Percentiles rank a stretch among this genome's conserved stretches.
These are phyloP conservation scores for Gilbertella persicaria DNA, from an alignment of 371 early-diverging fungal genomes.

Conservation along the genomic window DNA sequence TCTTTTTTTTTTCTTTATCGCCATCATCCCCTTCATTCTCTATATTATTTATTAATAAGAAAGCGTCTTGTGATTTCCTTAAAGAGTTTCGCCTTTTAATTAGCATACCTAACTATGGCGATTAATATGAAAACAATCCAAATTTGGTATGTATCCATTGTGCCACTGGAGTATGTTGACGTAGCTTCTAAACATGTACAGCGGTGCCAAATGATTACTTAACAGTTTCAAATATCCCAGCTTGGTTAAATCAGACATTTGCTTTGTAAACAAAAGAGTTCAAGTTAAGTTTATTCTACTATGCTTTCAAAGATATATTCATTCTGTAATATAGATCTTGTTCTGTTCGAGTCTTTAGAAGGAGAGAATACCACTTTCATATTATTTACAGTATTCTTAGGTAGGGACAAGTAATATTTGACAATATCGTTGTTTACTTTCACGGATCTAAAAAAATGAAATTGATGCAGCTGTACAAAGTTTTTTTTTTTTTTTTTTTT, in stretches of 20 bases:
- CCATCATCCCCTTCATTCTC: background rate
- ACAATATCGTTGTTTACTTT: conserved; percentile 3
- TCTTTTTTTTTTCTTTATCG: too few relatives aligned
- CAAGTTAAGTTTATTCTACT: too few relatives aligned
- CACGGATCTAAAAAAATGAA: conserved; percentile 9
- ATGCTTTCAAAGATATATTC: too few relatives aligned
- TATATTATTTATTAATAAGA: background rate
- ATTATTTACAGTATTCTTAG: conserved; percentile 1
- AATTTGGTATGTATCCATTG: background rate
- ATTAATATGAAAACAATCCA: background rate
- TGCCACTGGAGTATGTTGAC: too few relatives aligned
- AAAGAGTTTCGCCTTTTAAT: background rate
- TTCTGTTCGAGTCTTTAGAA: conserved; percentile 9
- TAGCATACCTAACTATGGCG: background rate
- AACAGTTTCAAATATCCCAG: too few relatives aligned
- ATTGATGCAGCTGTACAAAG: conserved; percentile 1
- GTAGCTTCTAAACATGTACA: too few relatives aligned
- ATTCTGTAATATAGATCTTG: background rate
- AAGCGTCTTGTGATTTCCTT: background rate
- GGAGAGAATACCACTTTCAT: conserved; percentile 4
- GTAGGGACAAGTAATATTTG: background rate
- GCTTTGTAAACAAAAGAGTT: too few relatives aligned
- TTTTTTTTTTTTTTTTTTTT: too few relatives aligned
- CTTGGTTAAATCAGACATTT: too few relatives aligned
- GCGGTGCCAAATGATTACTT: too few relatives aligned